phyloP scores from a whole-genome alignment of 2,329 filamentous ascomycete species.

The Penicillium occitanis region DNA sequence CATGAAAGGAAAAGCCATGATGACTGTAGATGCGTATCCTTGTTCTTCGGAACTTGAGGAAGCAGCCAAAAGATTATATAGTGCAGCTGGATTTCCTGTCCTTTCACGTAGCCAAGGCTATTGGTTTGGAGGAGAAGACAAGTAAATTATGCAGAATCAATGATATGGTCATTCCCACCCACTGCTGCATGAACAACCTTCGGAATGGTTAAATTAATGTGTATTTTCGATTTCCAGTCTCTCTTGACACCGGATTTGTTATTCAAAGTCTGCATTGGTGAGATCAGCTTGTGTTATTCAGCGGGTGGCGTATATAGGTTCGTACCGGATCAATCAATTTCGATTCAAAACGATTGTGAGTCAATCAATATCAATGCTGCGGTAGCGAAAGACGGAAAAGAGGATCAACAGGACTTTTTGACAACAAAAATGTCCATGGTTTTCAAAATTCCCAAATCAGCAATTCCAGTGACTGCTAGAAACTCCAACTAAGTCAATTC shows the following conservation, averaged over 20 bases:
- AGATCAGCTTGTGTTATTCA: background rate
- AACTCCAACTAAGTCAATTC: background rate
- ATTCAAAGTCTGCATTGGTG: background rate
- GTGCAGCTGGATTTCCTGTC: conserved; percentile 4
- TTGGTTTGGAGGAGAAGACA: conserved; percentile 4
- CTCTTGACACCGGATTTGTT: background rate
- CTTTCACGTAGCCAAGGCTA: background rate
- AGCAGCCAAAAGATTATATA: conserved; percentile 19
- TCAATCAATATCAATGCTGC: background rate
- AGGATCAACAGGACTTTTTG: background rate
- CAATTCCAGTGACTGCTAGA: background rate
- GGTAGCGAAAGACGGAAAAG: background rate
- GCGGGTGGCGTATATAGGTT: background rate
- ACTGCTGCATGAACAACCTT: background rate
- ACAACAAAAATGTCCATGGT: background rate
- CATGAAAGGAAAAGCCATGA: conserved; percentile 42
- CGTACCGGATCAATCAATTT: background rate
- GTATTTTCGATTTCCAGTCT: background rate
- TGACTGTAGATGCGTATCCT: conserved; percentile 14
- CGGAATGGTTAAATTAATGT: background rate
- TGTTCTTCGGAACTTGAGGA: background rate
- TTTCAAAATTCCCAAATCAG: background rate
- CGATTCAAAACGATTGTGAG: background rate
- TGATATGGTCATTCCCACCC: conserved; percentile 11
- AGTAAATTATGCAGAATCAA: conserved; percentile 12